Conservation (phyloP, 2,329 filamentous ascomycete genomes). For the Arachnopeziza araneosa region DNA sequence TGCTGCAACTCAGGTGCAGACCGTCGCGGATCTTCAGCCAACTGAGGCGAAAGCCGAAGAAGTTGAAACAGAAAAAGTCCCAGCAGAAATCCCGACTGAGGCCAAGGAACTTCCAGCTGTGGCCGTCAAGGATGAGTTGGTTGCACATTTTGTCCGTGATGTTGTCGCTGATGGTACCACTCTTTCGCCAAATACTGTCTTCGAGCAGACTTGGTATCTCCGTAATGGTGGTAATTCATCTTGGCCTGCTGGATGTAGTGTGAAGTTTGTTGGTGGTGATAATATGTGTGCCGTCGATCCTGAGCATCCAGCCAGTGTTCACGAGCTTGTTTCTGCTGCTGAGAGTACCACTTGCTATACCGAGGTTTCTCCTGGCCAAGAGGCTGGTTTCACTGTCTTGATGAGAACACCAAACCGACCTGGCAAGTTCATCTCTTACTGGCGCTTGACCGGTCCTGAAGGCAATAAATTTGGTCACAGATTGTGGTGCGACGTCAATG, state of each 20-base stretch:
- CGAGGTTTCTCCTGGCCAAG: constrained; percentile 66
- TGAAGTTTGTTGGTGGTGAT: constrained; percentile 89
- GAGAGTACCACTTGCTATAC: constrained; percentile 74
- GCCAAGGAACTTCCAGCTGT: constrained; percentile 29
- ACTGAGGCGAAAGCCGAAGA: constrained; percentile 39
- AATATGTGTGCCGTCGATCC: constrained; percentile 92
- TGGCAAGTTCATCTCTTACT: constrained; percentile 88
- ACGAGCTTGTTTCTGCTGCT: constrained; percentile 69
- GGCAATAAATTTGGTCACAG: constrained; percentile 85
- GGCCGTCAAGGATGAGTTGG: constrained; percentile 37
- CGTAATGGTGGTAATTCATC: constrained; percentile 71
- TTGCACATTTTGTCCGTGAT: constrained; percentile 71
- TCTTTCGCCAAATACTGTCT: constrained; percentile 64
- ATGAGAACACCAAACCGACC: constrained; percentile 73
- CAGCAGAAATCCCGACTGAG: constrained; percentile 24
- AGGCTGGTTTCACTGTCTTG: constrained; percentile 74
- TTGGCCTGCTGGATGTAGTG: constrained; percentile 86
- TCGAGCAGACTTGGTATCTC: constrained; percentile 88
- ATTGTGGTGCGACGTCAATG: constrained; percentile 88
- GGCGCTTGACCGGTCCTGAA: constrained; percentile 80
- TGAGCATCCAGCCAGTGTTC: constrained; percentile 69
- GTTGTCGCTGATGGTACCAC: constrained; percentile 72
- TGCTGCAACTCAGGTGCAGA: constrained; percentile 60
- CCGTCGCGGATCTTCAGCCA: constrained; percentile 67
- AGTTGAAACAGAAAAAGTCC: constrained; percentile 24